Evolutionary conservation across 2,329 filamentous ascomycete genomes (phyloP).

Genomic region (Colletotrichum siamense): DNA sequence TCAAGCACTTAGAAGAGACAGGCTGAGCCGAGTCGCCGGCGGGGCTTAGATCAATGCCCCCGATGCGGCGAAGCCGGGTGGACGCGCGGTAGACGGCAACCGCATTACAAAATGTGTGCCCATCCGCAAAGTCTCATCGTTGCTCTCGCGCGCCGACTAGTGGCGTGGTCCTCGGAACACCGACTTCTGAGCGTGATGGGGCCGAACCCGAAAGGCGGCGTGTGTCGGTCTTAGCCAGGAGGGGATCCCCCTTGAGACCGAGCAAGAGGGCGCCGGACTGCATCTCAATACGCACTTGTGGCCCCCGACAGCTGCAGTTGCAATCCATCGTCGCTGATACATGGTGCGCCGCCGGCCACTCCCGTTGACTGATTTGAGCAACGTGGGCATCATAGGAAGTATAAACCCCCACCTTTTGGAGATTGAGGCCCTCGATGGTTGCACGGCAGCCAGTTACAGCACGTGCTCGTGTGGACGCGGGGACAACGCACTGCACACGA

Average conservation of each 20-base stretch:
- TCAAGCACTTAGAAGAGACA: background rate
- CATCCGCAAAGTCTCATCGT: background rate
- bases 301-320: background rate
- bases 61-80: background rate
- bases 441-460: constrained; percentile 8
- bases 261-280: background rate
- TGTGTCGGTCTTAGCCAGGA: background rate
- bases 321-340: background rate
- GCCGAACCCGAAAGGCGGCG: background rate
- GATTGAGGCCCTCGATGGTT: constrained; percentile 16
- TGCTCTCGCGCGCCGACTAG: background rate
- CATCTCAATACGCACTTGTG: background rate
- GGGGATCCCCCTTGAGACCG: background rate
- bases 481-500: background rate
- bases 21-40: background rate
- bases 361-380: background rate
- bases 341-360: background rate
- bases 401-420: background rate
- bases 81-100: background rate
- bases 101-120: background rate
- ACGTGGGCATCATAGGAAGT: background rate
- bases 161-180: background rate
- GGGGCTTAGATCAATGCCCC: background rate
- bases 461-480: constrained; percentile 1
- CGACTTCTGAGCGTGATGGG: background rate